Evolutionary conservation across 2,329 filamentous ascomycete genomes (phyloP).

Genomic region (Xylariales sp.): DNA sequence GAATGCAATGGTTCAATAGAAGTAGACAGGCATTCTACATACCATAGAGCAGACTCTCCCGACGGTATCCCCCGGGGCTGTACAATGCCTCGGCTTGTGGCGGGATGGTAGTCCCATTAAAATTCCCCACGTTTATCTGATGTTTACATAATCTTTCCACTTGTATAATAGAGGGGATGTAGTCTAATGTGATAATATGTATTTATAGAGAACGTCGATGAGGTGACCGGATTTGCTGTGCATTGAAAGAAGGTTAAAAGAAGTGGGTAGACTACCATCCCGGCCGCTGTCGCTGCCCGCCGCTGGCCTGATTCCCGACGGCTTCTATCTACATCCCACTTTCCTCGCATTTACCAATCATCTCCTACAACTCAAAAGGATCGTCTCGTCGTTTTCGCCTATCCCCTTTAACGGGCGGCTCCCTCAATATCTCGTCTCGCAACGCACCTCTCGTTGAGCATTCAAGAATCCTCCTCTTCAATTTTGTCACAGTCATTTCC

Average conservation of each 20-base stretch:
- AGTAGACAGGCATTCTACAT: conserved; percentile 6
- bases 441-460: not conserved
- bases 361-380: not conserved
- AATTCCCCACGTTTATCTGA: no score
- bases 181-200: not conserved
- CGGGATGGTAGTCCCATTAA: conserved; percentile 26
- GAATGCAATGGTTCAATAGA: not conserved
- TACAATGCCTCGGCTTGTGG: conserved; percentile 42
- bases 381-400: not conserved
- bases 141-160: no score
- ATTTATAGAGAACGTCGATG: not conserved
- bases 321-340: conserved; percentile 16
- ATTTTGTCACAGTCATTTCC: not conserved
- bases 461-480: not conserved
- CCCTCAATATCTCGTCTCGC: not conserved
- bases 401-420: not conserved
- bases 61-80: conserved; percentile 28
- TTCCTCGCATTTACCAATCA: conserved; percentile 4
- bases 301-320: conserved; percentile 21
- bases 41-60: conserved; percentile 4
- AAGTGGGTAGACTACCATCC: no score
- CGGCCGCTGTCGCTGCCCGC: conserved; percentile 8
- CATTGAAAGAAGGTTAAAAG: no score
- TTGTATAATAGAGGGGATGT: no score
- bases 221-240: no score